phyloP scores from a whole-genome alignment of 768 basidiomycete species.

The Punctularia strigosozonata region DNA sequence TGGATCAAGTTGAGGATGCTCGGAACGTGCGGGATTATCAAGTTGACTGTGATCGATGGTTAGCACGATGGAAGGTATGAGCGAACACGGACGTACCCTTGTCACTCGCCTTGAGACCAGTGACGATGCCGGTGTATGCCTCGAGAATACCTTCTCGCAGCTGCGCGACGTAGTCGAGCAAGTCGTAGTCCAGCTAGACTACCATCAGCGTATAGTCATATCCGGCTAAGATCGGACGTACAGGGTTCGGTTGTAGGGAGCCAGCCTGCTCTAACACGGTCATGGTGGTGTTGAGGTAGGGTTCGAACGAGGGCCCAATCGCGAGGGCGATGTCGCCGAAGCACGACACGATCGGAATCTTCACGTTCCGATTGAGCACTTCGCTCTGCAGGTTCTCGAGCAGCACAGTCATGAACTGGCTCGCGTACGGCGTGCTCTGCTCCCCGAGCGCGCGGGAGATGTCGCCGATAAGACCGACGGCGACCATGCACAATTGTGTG shows the following conservation, averaged over 20 bases:
- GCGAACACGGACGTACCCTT: conserved; percentile 39
- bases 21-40: conserved; percentile 60
- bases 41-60: conserved; percentile 19
- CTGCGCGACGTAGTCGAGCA: conserved; percentile 83
- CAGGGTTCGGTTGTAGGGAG: conserved; percentile 75
- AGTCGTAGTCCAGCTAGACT: conserved; percentile 67
- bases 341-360: conserved; percentile 90
- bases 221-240: conserved; percentile 23
- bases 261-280: conserved; percentile 86
- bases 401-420: conserved; percentile 84
- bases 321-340: conserved; percentile 97
- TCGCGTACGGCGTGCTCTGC: conserved; percentile 70
- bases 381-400: conserved; percentile 87
- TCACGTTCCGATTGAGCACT: conserved; percentile 85
- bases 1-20: conserved; percentile 75
- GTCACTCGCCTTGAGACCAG: conserved; percentile 76
- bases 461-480: conserved; percentile 92
- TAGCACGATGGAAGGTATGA: background rate
- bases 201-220: background rate
- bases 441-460: conserved; percentile 91
- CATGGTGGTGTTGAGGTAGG: conserved; percentile 87
- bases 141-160: conserved; percentile 94
- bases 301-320: conserved; percentile 75
- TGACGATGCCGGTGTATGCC: conserved; percentile 91
- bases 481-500: conserved; percentile 89